Conservation (phyloP, 768 basidiomycete genomes). For the Boletus edulis region DNA sequence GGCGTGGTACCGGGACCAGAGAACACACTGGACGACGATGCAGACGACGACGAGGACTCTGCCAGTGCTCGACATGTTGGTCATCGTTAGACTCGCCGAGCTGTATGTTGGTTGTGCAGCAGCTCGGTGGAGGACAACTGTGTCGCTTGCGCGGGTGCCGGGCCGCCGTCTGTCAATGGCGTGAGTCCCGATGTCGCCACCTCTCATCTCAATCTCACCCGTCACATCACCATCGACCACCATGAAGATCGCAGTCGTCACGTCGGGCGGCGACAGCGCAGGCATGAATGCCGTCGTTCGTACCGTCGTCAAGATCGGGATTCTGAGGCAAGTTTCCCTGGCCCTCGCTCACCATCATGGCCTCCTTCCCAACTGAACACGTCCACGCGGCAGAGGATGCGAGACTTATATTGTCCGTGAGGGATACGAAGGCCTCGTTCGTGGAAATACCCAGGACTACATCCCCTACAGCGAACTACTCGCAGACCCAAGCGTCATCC, state of each 20-base stretch:
- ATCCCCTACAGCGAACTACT: too few relatives aligned
- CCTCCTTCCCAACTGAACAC: too few relatives aligned
- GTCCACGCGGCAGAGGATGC: constrained; percentile 58
- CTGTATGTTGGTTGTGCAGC: too few relatives aligned
- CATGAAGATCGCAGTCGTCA: constrained; percentile 58
- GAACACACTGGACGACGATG: constrained; percentile 54
- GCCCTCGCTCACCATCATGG: too few relatives aligned
- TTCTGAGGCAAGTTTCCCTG: constrained; percentile 39
- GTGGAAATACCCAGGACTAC: constrained; percentile 58
- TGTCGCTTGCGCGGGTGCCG: too few relatives aligned
- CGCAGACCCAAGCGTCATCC: too few relatives aligned
- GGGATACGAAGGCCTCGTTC: constrained; percentile 96
- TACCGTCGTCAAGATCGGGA: constrained; percentile 78
- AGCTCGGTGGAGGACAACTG: too few relatives aligned
- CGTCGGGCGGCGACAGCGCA: constrained; percentile 96
- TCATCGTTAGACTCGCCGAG: too few relatives aligned
- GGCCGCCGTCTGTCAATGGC: too few relatives aligned
- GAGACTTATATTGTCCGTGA: constrained; percentile 96
- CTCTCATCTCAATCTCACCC: too few relatives aligned
- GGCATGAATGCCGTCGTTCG: constrained; percentile 81
- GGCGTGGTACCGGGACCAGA: constrained; percentile 53
- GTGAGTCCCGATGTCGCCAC: too few relatives aligned
- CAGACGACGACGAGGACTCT: constrained; percentile 51
- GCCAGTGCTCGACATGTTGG: constrained; percentile 47
- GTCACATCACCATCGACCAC: too few relatives aligned